Base-by-base conservation (phyloP, 2,329 filamentous ascomycete genomes). In the Epichloe brachyelytri region DNA sequence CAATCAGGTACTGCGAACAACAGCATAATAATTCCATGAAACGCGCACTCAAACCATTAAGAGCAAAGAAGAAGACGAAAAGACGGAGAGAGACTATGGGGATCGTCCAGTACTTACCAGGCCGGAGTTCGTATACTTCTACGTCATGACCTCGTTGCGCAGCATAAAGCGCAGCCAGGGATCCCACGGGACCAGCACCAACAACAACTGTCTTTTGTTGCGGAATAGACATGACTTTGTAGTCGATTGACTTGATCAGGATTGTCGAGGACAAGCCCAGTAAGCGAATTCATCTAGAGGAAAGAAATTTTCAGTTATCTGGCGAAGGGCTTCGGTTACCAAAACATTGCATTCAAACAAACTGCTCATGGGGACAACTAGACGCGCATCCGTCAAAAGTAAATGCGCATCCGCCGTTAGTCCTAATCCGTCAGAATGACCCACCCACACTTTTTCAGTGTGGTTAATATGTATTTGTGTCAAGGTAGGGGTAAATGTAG, bases 131-230 rank as follows among this genome's bases (percentile, higher is more conserved):
- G 67, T 97, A 98, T 47, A 98, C 77, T 65, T 96, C 89, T 34
- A 98, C 93, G 62, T 91, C 74, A 66, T 95, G 82, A 43, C 90
- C 93, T 65, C 91, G 77, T 58, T 85, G 79, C 3, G 93, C 91
- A 50, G 93, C 91, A 71, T 97, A 98, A 5, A 98, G 72, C 43
- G 89, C 93, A 22, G 93, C 90, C 41, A 98, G 73, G 11, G 90
- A 88, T 39, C 93, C 93, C 7, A 98, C 93, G 0, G 93, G 93
- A 2, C 93, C 93, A 50, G 90, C 93, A 50, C 93, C 93, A 46
- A 98, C 84, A 45, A 98, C 78, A 19, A 95, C 77, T 51, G 86
- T 80, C 68, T 88, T 93, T 60, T 87, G 52, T 60, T 87, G 52
- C 11, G 46, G 46, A 17, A 40, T 14, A 5, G 39, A 41, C 52